Evolutionary conservation across 139 green algal genomes (phyloP).

Genomic region (Mesostigma viride): DNA sequence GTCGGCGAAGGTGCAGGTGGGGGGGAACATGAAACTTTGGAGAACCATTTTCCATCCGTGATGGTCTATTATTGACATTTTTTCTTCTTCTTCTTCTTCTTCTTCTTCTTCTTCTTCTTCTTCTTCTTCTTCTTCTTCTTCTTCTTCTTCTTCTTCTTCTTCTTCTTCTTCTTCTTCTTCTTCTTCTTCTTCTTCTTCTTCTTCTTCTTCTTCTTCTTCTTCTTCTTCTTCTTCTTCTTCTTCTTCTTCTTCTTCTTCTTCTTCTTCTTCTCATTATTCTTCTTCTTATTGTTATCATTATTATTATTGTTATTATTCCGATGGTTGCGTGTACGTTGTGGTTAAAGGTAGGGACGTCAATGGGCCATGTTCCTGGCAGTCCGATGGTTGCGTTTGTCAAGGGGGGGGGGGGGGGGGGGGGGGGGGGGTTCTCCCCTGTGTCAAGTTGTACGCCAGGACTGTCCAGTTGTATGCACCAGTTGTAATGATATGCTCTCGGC

Average conservation of each 20-base stretch:
- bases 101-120: background rate
- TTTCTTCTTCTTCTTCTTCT: background rate
- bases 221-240: background rate
- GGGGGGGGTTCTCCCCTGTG: too few species aligned
- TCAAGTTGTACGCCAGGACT: too few species aligned
- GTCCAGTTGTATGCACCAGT: too few species aligned
- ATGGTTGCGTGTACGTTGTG: background rate
- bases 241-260: conserved; percentile 9
- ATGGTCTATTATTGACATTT: background rate
- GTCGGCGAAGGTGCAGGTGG: conserved; percentile 25
- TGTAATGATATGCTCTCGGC: too few species aligned
- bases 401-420: too few species aligned
- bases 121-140: background rate
- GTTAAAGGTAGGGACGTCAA: background rate
- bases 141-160: background rate
- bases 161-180: background rate
- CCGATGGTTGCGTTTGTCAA: too few species aligned
- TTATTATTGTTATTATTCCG: background rate
- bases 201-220: background rate
- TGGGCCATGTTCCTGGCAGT: background rate
- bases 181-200: background rate
- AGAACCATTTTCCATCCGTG: background rate
- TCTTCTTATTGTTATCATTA: conserved; percentile 15
- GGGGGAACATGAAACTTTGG: too few species aligned
- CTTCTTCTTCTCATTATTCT: conserved; percentile 4